phyloP scores from a whole-genome alignment of 148 eudicot genomes.

The Nepenthes mirabilis region DNA sequence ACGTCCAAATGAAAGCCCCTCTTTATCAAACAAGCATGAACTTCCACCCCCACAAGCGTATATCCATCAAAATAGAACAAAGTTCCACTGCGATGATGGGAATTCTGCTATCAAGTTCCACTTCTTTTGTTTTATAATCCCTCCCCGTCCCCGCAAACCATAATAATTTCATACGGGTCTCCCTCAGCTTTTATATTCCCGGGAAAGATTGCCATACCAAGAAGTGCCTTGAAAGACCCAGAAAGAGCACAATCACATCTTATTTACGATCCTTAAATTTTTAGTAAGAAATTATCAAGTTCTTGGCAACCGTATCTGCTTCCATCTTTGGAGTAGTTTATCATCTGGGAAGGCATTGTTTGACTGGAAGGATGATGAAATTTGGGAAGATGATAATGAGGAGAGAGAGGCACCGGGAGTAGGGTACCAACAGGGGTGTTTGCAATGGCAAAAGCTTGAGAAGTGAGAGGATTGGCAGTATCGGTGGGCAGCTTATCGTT shows the following conservation, averaged over 20 bases:
- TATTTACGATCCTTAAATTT: slow-evolving; percentile 33
- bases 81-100: slow-evolving; percentile 31
- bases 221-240: slow-evolving; percentile 22
- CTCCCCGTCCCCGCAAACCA: slow-evolving; percentile 21
- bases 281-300: slow-evolving; percentile 36
- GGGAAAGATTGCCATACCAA: slow-evolving; percentile 31
- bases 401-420: slow-evolving; percentile 10
- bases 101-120: slow-evolving; percentile 26
- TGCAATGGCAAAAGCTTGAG: slow-evolving; percentile 12
- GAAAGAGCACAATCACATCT: slow-evolving; percentile 32
- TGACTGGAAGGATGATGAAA: slow-evolving; percentile 16
- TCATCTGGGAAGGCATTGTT: slow-evolving; percentile 40
- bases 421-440: slow-evolving; percentile 5
- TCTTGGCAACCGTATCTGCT: slow-evolving; percentile 14
- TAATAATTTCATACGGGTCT: slow-evolving; percentile 44
- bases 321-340: slow-evolving; percentile 16
- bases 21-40: slow-evolving; percentile 47
- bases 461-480: slow-evolving; percentile 6
- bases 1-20: slow-evolving; percentile 45
- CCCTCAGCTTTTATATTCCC: slow-evolving; percentile 40
- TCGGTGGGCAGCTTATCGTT: slow-evolving; percentile 1
- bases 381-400: slow-evolving; percentile 3
- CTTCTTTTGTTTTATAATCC: slow-evolving; percentile 32
- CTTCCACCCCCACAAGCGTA: slow-evolving; percentile 33
- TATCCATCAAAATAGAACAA: slow-evolving; percentile 30